Evolutionary conservation across 345 rosid species (phyloP), one percentile per base, ranked within the genome.

Genomic region (Aurinia saxatilis): DNA sequence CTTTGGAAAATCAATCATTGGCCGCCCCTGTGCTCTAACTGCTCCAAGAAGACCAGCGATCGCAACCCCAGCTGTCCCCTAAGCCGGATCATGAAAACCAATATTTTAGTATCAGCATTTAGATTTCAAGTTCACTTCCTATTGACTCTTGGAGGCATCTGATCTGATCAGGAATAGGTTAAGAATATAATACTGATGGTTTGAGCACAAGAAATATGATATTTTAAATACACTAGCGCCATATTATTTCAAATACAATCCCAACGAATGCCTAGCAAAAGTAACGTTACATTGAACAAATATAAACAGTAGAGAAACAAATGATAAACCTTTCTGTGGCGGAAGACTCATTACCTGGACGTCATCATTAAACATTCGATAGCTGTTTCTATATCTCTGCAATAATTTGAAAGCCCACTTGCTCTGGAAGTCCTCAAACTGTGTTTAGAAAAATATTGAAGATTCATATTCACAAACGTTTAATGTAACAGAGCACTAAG

Each of bases 401-500:
- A 93, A 76, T 67, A 93, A 75, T 84, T 89, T 89, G 79, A 93
- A 87, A 42, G 99, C 99, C 99, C 99, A 93, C 79, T 93, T 93
- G 89, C 99, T 93, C 77, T 93, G 97, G 75, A 93, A 93, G 81
- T 93, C 99, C 80, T 93, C 99, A 74, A 93, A 93, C 97, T 93
- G 80, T 51, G 63, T 51, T 63, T 53, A 41, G 15, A 46, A 49
- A 48, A 39, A 42, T 27, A 10, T 6, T 57, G 15, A 33, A 38
- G 23, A 47, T 29, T 51, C 40, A 31, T 34, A 17, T 10, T 10
- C 23, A 14, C 16, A 46, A 37, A 66, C 18, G 51, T 41, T 39
- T 51, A 19, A 57, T 23, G 21, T 50, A 25, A 33, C 47, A 65
- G n/a, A 75, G 47, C 63, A 15, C 35, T 25, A 59, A 42, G 67